Base-by-base conservation (phyloP, 139 green algal species). In the Asterochloris sp. region DNA sequence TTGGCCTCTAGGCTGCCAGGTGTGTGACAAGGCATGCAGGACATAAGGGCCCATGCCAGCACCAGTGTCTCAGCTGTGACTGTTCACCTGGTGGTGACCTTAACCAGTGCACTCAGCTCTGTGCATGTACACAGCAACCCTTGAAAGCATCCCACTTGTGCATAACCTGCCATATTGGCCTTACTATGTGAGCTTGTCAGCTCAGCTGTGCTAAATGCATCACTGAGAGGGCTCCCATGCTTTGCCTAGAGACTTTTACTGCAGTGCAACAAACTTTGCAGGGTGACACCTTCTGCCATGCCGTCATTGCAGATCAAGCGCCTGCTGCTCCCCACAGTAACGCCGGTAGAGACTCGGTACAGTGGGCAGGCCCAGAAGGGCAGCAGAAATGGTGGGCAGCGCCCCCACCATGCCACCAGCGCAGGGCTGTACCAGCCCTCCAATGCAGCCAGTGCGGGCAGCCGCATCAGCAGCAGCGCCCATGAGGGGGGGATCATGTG, bases 241-340 rank as follows among this genome's bases (percentile, higher is more conserved):
- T 23, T 76, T 76, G 69, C 23, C 26, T 28, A 19, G 2, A 9
- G n/a, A 1, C n/a, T 54, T 76, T 28, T 1, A 76, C 24, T 29
- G 1, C 26, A 19, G 19, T 29, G 13, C 69, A 19, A 4, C 69
- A 76, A 4, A 38, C 23, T 13, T 80, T 19, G 28, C 29, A 9
- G 10, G 38, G 15, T 67, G 21, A 29, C 47, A 29, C 27, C 75
- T 79, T 66, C 16, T 15, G 13, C 23, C 74, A 26, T 64, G 26
- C 62, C 63, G 64, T 15, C 12, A 23, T 61, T 83, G 78, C 74
- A 78, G 61, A 69, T 86, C 64, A 84, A 86, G 73, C 78, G 76
- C 17, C 85, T 93, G 73, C 79, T 92, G 62, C 71, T 90, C 74
- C 88, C 87, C 23, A 85, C 83, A 54, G 54, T 73, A 15, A 54